These are phyloP conservation scores for Cladorrhinum samala DNA, from an alignment of 495 filamentous ascomycete genomes.

Conservation along the genomic window DNA sequence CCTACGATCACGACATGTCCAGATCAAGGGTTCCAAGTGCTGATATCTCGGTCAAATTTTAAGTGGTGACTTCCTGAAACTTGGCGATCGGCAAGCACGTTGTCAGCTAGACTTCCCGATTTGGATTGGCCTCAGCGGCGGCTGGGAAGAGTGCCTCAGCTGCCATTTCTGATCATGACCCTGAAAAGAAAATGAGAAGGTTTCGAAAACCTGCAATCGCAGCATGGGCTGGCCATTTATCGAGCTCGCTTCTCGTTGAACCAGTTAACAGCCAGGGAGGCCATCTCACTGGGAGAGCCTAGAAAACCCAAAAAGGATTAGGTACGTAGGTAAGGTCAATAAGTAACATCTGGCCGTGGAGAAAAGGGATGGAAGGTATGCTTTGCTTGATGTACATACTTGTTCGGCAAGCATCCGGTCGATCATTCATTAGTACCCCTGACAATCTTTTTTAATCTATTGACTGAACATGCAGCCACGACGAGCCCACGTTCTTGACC, in stretches of 20 bases:
- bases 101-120: background rate
- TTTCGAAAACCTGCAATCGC: too few relatives aligned
- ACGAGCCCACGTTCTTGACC: slow-evolving; percentile 2
- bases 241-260: too few relatives aligned
- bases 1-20: slow-evolving; percentile 19
- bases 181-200: background rate
- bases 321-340: too few relatives aligned
- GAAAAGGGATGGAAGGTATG: too few relatives aligned
- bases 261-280: too few relatives aligned
- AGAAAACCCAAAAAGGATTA: too few relatives aligned
- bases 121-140: background rate
- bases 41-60: slow-evolving; percentile 1
- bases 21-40: too few relatives aligned
- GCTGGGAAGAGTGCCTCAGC: background rate
- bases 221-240: too few relatives aligned
- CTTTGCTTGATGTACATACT: too few relatives aligned
- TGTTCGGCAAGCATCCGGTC: background rate
- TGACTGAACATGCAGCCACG: slow-evolving; percentile 4
- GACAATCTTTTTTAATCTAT: slow-evolving; percentile 3
- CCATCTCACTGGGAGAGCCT: too few relatives aligned
- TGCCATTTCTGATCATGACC: background rate
- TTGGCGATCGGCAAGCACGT: slow-evolving; percentile 4
- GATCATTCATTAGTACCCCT: slow-evolving; percentile 1
- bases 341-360: too few relatives aligned
- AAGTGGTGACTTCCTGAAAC: background rate